phyloP scores from a whole-genome alignment of 2,329 filamentous ascomycete genomes.

The Xylaria sp. region DNA sequence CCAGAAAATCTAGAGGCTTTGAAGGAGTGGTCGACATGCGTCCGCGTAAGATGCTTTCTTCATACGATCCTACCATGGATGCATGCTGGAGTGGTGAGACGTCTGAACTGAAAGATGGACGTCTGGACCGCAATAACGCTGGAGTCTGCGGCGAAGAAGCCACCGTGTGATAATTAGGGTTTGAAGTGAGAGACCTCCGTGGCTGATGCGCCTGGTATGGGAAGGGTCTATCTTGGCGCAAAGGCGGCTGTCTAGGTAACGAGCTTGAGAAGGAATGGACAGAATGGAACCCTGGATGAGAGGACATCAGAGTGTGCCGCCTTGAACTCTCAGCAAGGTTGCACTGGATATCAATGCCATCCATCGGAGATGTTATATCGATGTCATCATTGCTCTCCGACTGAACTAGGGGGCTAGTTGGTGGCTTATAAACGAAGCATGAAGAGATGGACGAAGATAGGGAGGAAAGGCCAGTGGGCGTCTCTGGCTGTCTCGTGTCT shows the following conservation, averaged over 20 bases:
- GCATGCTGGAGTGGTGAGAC: constrained; percentile 81
- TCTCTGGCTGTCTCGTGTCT: constrained; percentile 39
- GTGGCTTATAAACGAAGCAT: constrained; percentile 82
- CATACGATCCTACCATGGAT: constrained; percentile 96
- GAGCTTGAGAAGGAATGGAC: constrained; percentile 45
- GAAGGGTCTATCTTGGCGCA: constrained; percentile 61
- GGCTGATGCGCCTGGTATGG: constrained; percentile 81
- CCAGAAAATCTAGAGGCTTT: constrained; percentile 87
- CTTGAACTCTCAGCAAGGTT: constrained; percentile 48
- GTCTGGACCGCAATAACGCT: constrained; percentile 56
- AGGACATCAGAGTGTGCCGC: constrained; percentile 73
- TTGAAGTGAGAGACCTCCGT: constrained; percentile 71
- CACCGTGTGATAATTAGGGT: constrained; percentile 47
- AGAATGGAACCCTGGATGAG: constrained; percentile 51
- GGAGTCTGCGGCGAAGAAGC: constrained; percentile 54
- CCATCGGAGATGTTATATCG: constrained; percentile 60
- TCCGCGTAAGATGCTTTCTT: constrained; percentile 92
- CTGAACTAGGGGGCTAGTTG: constrained; percentile 90
- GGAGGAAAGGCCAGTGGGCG: constrained; percentile 57
- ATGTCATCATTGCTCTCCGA: constrained; percentile 83
- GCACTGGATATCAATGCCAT: constrained; percentile 52
- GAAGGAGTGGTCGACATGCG: constrained; percentile 97
- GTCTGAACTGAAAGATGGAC: constrained; percentile 74
- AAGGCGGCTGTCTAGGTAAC: constrained; percentile 38
- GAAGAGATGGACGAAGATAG: constrained; percentile 74